phyloP scores from a whole-genome alignment of 2,329 filamentous ascomycete genomes.

The Graphilbum ipis-grandicollis region DNA sequence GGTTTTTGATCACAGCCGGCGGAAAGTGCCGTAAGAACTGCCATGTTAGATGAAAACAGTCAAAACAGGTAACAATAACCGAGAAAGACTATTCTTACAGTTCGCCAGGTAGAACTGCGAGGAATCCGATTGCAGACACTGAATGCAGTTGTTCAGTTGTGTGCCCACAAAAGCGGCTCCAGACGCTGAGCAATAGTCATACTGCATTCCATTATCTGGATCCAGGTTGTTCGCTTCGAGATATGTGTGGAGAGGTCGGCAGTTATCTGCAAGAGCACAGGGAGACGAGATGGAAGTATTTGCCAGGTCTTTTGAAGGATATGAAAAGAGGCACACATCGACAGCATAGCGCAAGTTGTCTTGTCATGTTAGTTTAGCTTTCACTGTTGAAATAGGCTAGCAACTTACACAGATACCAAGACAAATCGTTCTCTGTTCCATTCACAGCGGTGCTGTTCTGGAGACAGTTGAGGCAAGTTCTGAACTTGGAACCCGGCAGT shows the following conservation, averaged over 20 bases:
- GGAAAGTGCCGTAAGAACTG: conserved; percentile 28
- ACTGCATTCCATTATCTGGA: conserved; percentile 12
- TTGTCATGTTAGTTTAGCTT: too few species aligned
- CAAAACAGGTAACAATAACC: background rate
- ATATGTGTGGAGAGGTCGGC: conserved; percentile 20
- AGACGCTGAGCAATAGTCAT: conserved; percentile 24
- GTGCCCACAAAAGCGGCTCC: conserved; percentile 15
- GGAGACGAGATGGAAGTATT: conserved; percentile 22
- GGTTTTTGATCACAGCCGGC: conserved; percentile 30
- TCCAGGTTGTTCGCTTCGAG: conserved; percentile 17
- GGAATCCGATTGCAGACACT: conserved; percentile 23
- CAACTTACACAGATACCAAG: conserved; percentile 32
- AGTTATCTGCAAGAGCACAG: conserved; percentile 24
- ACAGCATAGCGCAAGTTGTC: conserved; percentile 33
- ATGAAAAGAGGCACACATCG: conserved; percentile 26
- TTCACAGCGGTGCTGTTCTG: conserved; percentile 24
- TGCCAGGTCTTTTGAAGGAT: conserved; percentile 12
- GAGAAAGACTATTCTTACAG: conserved; percentile 19
- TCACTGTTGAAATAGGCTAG: too few species aligned
- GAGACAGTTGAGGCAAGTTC: conserved; percentile 28
- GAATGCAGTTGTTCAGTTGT: conserved; percentile 19
- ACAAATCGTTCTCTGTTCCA: conserved; percentile 21
- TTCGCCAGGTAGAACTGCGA: conserved; percentile 28
- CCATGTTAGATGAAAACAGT: background rate
- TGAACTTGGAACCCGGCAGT: conserved; percentile 24